Percentiles rank a stretch among this genome's conserved stretches.
phyloP scores from a whole-genome alignment of 2,329 filamentous ascomycete species.

The Botryotinia calthae region DNA sequence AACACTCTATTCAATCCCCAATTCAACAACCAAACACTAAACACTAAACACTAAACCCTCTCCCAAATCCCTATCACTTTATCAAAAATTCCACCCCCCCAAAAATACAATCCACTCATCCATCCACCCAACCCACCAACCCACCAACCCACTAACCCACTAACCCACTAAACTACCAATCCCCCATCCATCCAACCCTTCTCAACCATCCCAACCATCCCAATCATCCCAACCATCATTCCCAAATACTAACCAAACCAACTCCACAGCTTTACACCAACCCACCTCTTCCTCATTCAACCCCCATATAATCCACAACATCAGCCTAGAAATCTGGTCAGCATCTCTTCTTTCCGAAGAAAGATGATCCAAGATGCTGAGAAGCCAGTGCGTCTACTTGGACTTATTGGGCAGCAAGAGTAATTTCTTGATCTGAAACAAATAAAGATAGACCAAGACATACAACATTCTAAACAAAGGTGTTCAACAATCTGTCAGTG shows the following conservation, averaged over 20 bases:
- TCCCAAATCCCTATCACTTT: background rate
- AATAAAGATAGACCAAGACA: background rate
- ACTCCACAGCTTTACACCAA: background rate
- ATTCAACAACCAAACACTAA: no score
- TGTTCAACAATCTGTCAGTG: background rate
- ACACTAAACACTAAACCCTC: no score
- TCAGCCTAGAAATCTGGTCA: accelerated
- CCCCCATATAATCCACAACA: accelerated
- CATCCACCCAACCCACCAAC: no score
- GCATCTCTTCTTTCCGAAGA: background rate
- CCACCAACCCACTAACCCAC: no score
- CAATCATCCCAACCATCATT: no score
- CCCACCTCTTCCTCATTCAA: background rate
- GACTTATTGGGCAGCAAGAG: background rate
- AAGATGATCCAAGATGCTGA: background rate
- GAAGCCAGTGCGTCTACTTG: background rate
- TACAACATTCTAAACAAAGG: background rate
- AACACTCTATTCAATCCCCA: no score
- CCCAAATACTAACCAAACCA: background rate
- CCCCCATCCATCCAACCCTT: no score
- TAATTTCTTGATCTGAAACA: background rate
- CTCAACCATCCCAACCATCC: no score
- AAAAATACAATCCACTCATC: no score
- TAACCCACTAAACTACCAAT: no score
- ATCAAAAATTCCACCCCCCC: background rate